Conservation (phyloP, 345 rosid species). For the Eucalyptus curtisii region DNA sequence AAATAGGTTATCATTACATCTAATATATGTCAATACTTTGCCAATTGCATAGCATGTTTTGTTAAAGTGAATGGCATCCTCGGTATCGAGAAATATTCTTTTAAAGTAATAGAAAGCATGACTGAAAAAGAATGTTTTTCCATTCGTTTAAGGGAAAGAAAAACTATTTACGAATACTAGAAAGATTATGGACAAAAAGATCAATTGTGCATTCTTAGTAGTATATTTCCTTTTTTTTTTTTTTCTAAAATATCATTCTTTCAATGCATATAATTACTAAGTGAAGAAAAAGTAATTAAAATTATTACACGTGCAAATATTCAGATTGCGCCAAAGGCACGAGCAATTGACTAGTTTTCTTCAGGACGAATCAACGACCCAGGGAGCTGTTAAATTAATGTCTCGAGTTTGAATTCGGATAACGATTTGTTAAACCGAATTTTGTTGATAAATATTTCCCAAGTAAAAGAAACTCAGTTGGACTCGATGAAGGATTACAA, state of each 20-base stretch:
- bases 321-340: too few species aligned
- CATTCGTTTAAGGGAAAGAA: neutral
- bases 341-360: too few species aligned
- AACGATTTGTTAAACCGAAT: too few species aligned
- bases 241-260: neutral
- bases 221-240: neutral
- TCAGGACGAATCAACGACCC: too few species aligned
- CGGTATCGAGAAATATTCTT: neutral
- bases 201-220: neutral
- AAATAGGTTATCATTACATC: neutral
- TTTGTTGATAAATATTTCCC: too few species aligned
- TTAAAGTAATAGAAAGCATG: neutral
- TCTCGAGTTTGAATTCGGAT: too few species aligned
- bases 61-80: neutral
- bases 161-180: neutral
- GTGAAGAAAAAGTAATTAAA: too few species aligned
- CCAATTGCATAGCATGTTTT: neutral
- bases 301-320: too few species aligned
- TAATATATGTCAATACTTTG: neutral
- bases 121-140: neutral
- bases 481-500: too few species aligned
- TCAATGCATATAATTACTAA: too few species aligned
- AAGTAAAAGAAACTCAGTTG: too few species aligned
- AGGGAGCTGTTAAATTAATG: too few species aligned
- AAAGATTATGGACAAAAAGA: neutral